Base-by-base conservation (phyloP, 2,329 filamentous ascomycete genomes). In the Teratosphaeria nubilosa region DNA sequence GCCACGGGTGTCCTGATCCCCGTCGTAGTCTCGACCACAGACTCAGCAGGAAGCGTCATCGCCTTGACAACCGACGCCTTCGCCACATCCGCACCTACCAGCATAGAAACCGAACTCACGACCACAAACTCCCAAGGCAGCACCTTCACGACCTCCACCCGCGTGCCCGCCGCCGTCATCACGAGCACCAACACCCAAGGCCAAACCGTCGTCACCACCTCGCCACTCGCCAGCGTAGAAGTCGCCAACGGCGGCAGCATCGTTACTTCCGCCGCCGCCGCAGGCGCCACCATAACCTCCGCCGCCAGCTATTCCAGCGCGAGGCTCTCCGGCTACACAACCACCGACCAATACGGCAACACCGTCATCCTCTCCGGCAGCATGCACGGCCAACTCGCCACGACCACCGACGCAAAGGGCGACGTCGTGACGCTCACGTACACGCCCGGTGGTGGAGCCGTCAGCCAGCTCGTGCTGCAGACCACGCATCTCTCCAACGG, bases 381-480 rank as follows among this genome's bases (percentile, higher is more conserved):
- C 27, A 62, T 60, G 5, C 54, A 51, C 1, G 76, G 76, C 53
- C 70, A 76, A 52, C 72, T 77, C 22, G 66, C 77, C 51, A 79
- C 77, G 10, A 68, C 69, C 16, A 79, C 76, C 11, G 69, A 79
- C 60, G 66, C 62, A 1, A 25, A 60, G 7, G 77, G 77, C 25
- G 61, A 65, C 41, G 74, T 75, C 2, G 72, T 78, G 57, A 62
- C 77, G 55, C 76, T 77, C 2, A 80, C 77, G 1, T 78, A 75
- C 63, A 78, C 76, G 1, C 77, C 77, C 3, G 69, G 65, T 53
- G 76, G 72, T 52, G 75, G 72, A 22, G 65, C 61, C 9, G 72
- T 79, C 22, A 74, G 68, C 62, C 68, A 69, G 53, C 60, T 79
- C 30, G 69, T 74, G 31, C 62, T 78, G 20, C 54, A 63, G 45